Base-by-base conservation (phyloP, 2,329 filamentous ascomycete genomes). In the Cytospora piceicola region DNA sequence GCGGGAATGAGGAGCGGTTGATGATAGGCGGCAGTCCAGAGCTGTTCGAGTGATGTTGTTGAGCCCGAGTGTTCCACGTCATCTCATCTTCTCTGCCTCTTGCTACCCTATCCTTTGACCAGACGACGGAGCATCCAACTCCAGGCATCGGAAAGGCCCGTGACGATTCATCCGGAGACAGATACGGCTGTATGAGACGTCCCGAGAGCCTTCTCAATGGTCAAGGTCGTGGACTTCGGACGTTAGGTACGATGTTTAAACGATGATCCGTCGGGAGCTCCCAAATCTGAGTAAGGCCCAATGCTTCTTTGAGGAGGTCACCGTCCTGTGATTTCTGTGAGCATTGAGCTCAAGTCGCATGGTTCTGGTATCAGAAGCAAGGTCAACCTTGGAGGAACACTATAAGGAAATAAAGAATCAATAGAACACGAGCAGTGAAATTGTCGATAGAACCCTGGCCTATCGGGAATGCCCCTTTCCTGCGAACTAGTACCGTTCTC, bases 121-220 rank as follows among this genome's bases (percentile, higher is more conserved):
- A 36, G 36, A 29, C 22, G 30, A 12, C 39, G 56, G 36, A 54
- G 22, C 27, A 27, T n/a, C 36, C 27, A n/a, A n/a, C 20, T 8
- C 42, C 42, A 46, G n/a, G 42, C 17, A n/a, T n/a, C 5, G 20
- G n/a, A 46, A 7, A 46, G n/a, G 5, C 42, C 2, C 17, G 42
- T 20, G 20, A n/a, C 17, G 20, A 46, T n/a, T 9, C 42, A 46
- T 3, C n/a, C 36, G 14, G 29, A 34, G 29, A 53, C 56, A 32
- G 49, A 27, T 11, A 46, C 32, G 49, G 60, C 51, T 63, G 49
- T 56, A 17, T n/a, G 9, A 14, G 53, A 63, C 60, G 36, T 53
- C 53, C 56, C 46, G 51, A 60, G 27, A 20, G 53, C 11, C 53
- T 39, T 55, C 42, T 20, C 34, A 57, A 63, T 22, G 20, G 53